phyloP scores from a whole-genome alignment of 768 basidiomycete species.

The Lactarius trivialis region DNA sequence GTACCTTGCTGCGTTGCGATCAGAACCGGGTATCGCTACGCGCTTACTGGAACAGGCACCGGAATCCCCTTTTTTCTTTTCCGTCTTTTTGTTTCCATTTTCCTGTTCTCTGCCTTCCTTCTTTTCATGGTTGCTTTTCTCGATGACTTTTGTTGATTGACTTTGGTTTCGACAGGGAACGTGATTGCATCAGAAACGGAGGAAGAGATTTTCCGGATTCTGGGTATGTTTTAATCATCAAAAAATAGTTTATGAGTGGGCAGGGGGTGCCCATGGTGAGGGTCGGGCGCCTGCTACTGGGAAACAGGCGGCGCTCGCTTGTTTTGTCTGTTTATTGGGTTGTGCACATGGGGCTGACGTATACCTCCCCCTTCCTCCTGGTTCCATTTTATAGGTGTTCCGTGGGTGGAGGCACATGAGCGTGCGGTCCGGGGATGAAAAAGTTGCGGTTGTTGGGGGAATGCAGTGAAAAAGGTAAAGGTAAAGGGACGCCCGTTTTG shows the following conservation, averaged over 20 bases:
- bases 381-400: constrained; percentile 41
- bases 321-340: neutral
- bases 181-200: constrained; percentile 80
- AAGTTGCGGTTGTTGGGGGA: neutral
- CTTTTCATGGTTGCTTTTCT: neutral
- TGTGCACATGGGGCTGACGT: constrained; percentile 2
- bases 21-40: constrained; percentile 12
- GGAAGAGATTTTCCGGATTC: constrained; percentile 73
- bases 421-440: constrained; percentile 39
- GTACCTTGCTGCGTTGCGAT: constrained; percentile 20
- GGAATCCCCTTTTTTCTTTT: neutral
- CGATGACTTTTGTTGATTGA: neutral
- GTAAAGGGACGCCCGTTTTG: constrained; percentile 6
- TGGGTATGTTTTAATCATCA: constrained; percentile 36
- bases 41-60: constrained; percentile 12
- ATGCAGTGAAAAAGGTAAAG: neutral
- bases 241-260: neutral
- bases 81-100: neutral
- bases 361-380: neutral
- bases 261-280: neutral
- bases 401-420: constrained; percentile 79
- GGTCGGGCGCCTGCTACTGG: constrained; percentile 7
- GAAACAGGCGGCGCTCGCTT: constrained; percentile 4
- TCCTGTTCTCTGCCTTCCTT: neutral
- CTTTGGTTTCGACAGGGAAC: constrained; percentile 38